Percentiles rank a stretch among this genome's conserved stretches.
Evolutionary conservation across 208 protist genomes (phyloP).

Genomic region (Leishmania tropica): DNA sequence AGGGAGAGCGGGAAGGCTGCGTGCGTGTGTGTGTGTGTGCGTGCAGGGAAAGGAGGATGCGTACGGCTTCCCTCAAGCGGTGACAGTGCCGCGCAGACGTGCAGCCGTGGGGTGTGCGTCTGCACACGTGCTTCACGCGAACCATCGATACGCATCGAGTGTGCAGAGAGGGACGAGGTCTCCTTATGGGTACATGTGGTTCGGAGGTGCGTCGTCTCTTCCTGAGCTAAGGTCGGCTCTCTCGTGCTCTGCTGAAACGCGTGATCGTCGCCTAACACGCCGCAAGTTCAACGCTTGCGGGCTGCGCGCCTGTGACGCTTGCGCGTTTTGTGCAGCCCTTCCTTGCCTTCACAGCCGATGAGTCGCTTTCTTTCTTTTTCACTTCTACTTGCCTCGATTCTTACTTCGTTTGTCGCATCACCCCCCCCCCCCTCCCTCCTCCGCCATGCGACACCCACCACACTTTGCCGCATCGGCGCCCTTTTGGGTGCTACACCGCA

Average conservation of each 20-base stretch:
- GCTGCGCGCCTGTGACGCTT: constrained; percentile 4
- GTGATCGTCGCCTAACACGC: not conserved
- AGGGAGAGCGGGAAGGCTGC: not conserved
- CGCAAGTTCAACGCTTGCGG: not conserved
- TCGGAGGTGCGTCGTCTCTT: not conserved
- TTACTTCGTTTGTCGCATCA: not conserved
- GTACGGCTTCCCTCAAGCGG: not conserved
- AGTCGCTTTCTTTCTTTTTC: not conserved
- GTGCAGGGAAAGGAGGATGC: not conserved
- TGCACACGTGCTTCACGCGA: not conserved
- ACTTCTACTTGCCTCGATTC: not conserved
- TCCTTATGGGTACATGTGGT: not conserved
- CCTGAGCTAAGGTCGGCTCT: not conserved
- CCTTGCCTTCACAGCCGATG: not conserved
- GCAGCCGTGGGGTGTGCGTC: not conserved
- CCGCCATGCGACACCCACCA: not conserved
- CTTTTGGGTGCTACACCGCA: not conserved
- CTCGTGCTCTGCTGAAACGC: not conserved
- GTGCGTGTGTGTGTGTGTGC: not conserved
- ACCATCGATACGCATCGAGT: not conserved
- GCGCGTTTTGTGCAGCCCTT: not conserved
- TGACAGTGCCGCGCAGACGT: not conserved
- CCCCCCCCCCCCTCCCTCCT: not conserved
- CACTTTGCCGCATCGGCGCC: not conserved
- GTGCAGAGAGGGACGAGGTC: not conserved